These are phyloP conservation scores for Adansonia digitata DNA, from an alignment of 345 rosid genomes.

Conservation along the genomic window DNA sequence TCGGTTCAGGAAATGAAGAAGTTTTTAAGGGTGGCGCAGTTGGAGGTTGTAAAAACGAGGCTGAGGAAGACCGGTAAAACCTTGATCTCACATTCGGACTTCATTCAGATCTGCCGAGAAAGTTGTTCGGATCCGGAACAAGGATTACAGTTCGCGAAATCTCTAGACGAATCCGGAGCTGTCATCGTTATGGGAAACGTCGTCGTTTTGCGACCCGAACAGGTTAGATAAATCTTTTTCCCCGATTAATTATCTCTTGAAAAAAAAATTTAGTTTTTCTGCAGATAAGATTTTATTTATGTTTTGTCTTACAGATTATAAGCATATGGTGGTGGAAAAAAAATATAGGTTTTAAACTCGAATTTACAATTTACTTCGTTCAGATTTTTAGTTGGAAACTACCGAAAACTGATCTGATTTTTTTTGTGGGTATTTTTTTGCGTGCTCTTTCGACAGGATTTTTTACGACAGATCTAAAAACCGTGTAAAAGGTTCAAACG, in stretches of 20 bases:
- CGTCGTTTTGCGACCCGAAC: slow-evolving; percentile 74
- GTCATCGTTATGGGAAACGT: slow-evolving; percentile 65
- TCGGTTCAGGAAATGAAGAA: slow-evolving; percentile 62
- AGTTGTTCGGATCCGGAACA: slow-evolving; percentile 50
- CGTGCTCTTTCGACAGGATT: slow-evolving; percentile 44
- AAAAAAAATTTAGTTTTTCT: background rate
- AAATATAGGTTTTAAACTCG: slow-evolving; percentile 5
- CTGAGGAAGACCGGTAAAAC: slow-evolving; percentile 40
- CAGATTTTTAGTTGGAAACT: background rate
- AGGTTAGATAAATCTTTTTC: slow-evolving; percentile 45
- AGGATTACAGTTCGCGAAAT: slow-evolving; percentile 46
- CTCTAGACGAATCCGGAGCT: slow-evolving; percentile 71
- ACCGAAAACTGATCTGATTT: slow-evolving; percentile 51
- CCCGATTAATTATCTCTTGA: background rate
- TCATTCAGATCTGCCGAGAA: slow-evolving; percentile 54
- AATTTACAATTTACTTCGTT: background rate
- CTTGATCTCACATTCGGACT: slow-evolving; percentile 59
- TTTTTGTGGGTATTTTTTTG: slow-evolving; percentile 34
- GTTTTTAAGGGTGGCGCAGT: slow-evolving; percentile 58
- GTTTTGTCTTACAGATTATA: slow-evolving; percentile 18
- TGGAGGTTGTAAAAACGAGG: slow-evolving; percentile 61
- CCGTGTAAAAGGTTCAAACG: slow-evolving; percentile 31
- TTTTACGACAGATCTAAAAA: slow-evolving; percentile 19
- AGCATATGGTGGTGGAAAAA: slow-evolving; percentile 5
- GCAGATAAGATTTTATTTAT: background rate